A percentile compares a stretch with the other conserved stretches of the same genome.
These are phyloP conservation scores for Coelastrella sp. DNA, from an alignment of 139 green algal species.

Conservation along the genomic window DNA sequence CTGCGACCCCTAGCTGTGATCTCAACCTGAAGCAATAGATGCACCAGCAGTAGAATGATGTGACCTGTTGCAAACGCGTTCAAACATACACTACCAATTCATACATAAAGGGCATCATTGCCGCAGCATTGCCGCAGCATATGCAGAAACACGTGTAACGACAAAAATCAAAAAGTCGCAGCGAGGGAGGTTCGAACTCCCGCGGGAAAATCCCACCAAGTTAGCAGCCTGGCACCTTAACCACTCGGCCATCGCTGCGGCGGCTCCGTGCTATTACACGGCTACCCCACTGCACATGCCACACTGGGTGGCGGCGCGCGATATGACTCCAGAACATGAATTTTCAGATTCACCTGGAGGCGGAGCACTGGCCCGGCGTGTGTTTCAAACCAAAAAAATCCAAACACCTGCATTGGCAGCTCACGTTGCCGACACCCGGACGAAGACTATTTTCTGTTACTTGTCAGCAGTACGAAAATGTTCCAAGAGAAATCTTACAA, in stretches of 20 bases:
- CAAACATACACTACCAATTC: too few relatives aligned
- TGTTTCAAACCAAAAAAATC: too few relatives aligned
- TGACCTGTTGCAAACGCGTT: too few relatives aligned
- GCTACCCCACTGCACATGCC: conserved; percentile 30
- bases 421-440: too few relatives aligned
- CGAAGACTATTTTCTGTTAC: too few relatives aligned
- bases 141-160: neutral
- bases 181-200: conserved; percentile 38
- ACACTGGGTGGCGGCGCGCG: neutral
- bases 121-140: too few relatives aligned
- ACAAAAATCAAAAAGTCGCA: neutral
- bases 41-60: neutral
- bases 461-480: too few relatives aligned
- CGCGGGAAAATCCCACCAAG: conserved; percentile 37
- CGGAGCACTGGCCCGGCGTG: too few relatives aligned
- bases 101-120: too few relatives aligned
- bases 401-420: too few relatives aligned
- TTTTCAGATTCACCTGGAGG: too few relatives aligned
- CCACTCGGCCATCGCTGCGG: conserved; percentile 37
- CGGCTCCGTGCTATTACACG: neutral
- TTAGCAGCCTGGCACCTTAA: conserved; percentile 41
- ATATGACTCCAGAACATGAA: neutral
- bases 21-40: conserved; percentile 13
- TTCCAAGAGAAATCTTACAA: too few relatives aligned
- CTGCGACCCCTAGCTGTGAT: neutral